phyloP scores from a whole-genome alignment of 2,329 filamentous ascomycete species.

The Colletotrichum aenigma region DNA sequence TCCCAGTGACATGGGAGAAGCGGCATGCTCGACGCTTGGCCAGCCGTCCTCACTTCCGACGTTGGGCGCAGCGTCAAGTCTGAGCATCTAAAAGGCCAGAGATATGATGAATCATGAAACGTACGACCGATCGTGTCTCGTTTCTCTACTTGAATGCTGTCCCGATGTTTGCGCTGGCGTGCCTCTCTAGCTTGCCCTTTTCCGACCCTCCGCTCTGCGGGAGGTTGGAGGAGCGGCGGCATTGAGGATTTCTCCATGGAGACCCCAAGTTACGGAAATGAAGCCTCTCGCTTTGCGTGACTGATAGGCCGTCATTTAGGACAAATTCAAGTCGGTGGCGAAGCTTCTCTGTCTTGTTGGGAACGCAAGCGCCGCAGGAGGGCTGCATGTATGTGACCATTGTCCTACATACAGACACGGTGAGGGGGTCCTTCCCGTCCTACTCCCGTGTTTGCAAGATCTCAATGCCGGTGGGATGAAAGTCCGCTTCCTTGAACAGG shows the following conservation, averaged over 20 bases:
- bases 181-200: not conserved
- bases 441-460: not conserved
- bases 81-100: not conserved
- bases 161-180: not conserved
- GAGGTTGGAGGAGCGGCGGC: not conserved
- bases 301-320: accelerated
- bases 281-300: not conserved
- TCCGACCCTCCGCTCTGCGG: not conserved
- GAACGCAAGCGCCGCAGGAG: not conserved
- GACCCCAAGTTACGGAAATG: not conserved
- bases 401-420: not conserved
- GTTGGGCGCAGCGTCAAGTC: not conserved
- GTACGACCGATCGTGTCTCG: not conserved
- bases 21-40: not conserved
- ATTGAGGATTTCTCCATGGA: not conserved
- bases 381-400: not conserved
- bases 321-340: not conserved
- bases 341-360: not conserved
- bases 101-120: not conserved
- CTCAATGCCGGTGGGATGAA: not conserved
- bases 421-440: not conserved
- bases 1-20: not conserved
- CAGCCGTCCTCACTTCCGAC: not conserved
- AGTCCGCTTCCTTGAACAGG: not conserved
- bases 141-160: not conserved